phyloP scores from a whole-genome alignment of 345 rosid genomes.

The Geranium rotundifolium region DNA sequence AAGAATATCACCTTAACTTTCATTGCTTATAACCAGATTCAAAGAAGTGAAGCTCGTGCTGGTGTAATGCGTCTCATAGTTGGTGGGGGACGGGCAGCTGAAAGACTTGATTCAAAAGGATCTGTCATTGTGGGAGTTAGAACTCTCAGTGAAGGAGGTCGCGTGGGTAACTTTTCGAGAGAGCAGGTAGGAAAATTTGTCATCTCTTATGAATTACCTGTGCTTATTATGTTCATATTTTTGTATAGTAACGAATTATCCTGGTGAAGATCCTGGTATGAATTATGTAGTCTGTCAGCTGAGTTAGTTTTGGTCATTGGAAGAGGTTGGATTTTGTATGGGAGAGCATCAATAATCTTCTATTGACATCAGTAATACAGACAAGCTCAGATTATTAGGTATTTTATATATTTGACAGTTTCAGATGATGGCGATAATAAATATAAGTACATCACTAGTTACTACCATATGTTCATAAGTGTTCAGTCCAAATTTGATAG shows the following conservation, averaged over 20 bases:
- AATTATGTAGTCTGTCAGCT: background rate
- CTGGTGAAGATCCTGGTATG: background rate
- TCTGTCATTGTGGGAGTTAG: constrained; percentile 96
- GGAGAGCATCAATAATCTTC: background rate
- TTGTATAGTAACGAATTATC: no score
- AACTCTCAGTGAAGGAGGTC: constrained; percentile 98
- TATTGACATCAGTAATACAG: background rate
- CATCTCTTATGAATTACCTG: background rate
- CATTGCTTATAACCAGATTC: constrained; percentile 34
- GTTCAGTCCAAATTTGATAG: background rate
- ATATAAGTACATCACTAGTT: background rate
- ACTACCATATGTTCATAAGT: background rate
- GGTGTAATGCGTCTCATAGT: constrained; percentile 99
- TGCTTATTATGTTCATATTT: background rate
- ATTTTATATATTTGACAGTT: background rate
- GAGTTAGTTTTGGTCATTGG: background rate
- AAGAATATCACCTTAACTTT: constrained; percentile 1
- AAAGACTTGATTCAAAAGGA: constrained; percentile 74
- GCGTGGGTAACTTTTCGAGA: constrained; percentile 95
- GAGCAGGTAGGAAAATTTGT: constrained; percentile 56
- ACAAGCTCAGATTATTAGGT: background rate
- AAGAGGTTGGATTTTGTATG: constrained; percentile 1
- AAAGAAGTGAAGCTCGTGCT: constrained; percentile 65
- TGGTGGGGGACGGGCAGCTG: constrained; percentile 98
- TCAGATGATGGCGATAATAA: background rate